Evolutionary conservation across 2,329 filamentous ascomycete genomes (phyloP), one percentile per base, ranked within the genome.

Genomic region (Trichophyton simii): DNA sequence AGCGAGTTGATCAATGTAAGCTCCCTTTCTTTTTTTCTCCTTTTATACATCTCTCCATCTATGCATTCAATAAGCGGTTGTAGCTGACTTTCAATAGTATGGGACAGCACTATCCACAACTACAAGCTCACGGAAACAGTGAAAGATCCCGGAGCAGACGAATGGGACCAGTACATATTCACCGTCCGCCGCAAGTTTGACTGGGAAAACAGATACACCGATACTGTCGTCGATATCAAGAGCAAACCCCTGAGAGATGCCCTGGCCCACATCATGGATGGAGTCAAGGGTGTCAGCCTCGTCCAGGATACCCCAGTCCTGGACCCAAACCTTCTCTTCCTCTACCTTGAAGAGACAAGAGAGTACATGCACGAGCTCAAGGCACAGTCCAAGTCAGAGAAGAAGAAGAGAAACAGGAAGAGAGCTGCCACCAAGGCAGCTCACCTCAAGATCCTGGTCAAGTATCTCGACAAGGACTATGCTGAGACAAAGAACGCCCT

Each of bases 381-480:
- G 71, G 72, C 77, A 60, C 82, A 83, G 62, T 82, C 82, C 60
- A 84, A 83, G 68, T 87, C 87, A 68, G 72, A 74, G 59, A 78
- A 75, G 64, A 75, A 74, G 64, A 76, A 72, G 64, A 79, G 76
- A 62, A 69, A 68, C 11, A 70, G 69, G 41, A 77, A 75, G 58
- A 58, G 66, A 15, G 72, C 70, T 18, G 67, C 69, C 13, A 67
- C 69, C 59, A 78, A 78, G 65, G 73, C 73, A 7, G 68, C 72
- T n/a, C 74, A 78, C 63, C 68, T 91, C 66, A 90, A 89, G 69
- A 77, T 90, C 0, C 79, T 95, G 2, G 74, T 91, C 60, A 83
- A 83, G 61, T 94, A 90, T 67, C 78, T 94, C n/a, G 86, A 91
- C 66, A 83, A 86, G 63, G 91, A 96, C 72, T 96, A 89, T 68